phyloP scores from a whole-genome alignment of 2,329 filamentous ascomycete genomes.

The Trichoderma brevicompactum region DNA sequence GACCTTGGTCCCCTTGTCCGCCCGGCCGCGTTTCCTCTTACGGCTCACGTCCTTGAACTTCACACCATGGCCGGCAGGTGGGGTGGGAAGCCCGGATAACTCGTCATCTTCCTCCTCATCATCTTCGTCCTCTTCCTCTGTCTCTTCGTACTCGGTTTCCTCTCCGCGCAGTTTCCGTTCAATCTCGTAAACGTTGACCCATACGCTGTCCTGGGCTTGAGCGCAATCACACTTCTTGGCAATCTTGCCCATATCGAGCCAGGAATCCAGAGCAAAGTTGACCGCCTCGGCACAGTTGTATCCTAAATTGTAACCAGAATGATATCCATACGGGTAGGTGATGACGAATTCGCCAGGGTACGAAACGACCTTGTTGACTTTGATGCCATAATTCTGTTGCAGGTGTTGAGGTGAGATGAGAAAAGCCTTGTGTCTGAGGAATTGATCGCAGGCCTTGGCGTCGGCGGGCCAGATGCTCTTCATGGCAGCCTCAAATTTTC shows the following conservation, averaged over 20 bases:
- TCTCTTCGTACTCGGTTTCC: slow-evolving; percentile 81
- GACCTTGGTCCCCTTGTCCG: slow-evolving; percentile 48
- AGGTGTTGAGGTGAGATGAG: slow-evolving; percentile 90
- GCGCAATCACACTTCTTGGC: slow-evolving; percentile 97
- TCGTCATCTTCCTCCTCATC: slow-evolving; percentile 54
- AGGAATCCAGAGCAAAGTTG: slow-evolving; percentile 94
- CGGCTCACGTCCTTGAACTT: slow-evolving; percentile 63
- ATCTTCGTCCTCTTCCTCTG: slow-evolving; percentile 66
- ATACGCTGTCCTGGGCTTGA: slow-evolving; percentile 93
- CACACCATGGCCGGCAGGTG: slow-evolving; percentile 73
- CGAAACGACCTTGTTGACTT: slow-evolving; percentile 93
- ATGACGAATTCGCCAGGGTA: slow-evolving; percentile 98
- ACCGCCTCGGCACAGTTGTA: slow-evolving; percentile 99
- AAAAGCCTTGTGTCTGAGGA: slow-evolving; percentile 96
- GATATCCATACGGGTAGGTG: slow-evolving; percentile 97
- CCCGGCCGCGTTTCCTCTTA: slow-evolving; percentile 61
- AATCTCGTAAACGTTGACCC: slow-evolving; percentile 96
- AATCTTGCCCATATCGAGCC: slow-evolving; percentile 92
- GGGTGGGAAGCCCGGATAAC: slow-evolving; percentile 74
- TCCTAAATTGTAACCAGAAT: slow-evolving; percentile 95
- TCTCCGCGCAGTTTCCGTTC: slow-evolving; percentile 92
- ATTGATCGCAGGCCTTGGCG: slow-evolving; percentile 93
- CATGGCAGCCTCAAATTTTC: slow-evolving; percentile 93
- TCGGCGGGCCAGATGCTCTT: slow-evolving; percentile 93
- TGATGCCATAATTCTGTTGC: slow-evolving; percentile 87